phyloP scores from a whole-genome alignment of 352 stramenopile genomes.

The Pilasporangium apinafurcum region DNA sequence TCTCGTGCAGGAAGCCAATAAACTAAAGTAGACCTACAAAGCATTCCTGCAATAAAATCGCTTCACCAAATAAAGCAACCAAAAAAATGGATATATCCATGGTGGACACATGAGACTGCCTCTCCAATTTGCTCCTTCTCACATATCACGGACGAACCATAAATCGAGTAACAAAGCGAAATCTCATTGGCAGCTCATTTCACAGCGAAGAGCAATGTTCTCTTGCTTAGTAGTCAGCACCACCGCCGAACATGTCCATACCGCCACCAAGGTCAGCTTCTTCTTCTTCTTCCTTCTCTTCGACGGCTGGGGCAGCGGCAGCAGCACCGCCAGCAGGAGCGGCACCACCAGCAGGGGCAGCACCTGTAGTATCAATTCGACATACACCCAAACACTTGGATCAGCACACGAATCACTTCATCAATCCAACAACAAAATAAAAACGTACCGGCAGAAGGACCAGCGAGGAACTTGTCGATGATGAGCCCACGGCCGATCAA shows the following conservation, averaged over 20 bases:
- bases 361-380: no score
- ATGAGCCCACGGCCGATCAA: slow-evolving; percentile 74
- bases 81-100: background rate
- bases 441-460: slow-evolving; percentile 77
- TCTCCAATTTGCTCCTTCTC: no score
- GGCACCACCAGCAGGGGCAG: slow-evolving; percentile 46
- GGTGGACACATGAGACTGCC: no score
- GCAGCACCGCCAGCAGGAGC: slow-evolving; percentile 34
- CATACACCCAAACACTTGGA: no score
- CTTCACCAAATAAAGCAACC: no score
- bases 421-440: background rate
- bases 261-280: slow-evolving; percentile 77
- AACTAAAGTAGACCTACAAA: slow-evolving; percentile 23
- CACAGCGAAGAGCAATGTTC: background rate
- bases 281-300: slow-evolving; percentile 84
- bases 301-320: slow-evolving; percentile 31
- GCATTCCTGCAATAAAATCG: no score
- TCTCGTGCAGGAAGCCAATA: slow-evolving; percentile 17
- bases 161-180: no score
- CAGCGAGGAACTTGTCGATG: slow-evolving; percentile 86
- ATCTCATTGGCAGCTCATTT: no score
- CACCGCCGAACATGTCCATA: slow-evolving; percentile 87
- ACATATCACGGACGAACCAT: no score
- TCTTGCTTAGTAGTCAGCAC: slow-evolving; percentile 74
- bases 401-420: no score